Conservation (phyloP, 495 filamentous ascomycete genomes). For the Delitschia confertaspora region DNA sequence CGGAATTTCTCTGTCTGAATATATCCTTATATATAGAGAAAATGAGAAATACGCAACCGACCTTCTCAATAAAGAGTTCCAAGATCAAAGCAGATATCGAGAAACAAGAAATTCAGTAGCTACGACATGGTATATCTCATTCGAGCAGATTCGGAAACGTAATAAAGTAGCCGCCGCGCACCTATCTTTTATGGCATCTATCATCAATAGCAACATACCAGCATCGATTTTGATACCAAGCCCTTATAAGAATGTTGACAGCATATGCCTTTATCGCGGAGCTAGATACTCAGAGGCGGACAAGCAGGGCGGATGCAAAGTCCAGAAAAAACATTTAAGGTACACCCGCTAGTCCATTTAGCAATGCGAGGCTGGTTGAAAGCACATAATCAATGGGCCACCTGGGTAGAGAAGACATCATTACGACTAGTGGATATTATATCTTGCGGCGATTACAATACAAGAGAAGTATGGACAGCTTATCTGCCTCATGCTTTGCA, state of each 20-base stretch:
- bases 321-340: not conserved
- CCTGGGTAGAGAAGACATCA: constrained; percentile 8
- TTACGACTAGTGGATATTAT: not conserved
- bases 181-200: constrained; percentile 3
- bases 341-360: constrained; percentile 14
- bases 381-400: not conserved
- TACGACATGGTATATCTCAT: constrained; percentile 11
- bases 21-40: constrained; percentile 5
- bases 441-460: constrained; percentile 10
- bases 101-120: constrained; percentile 3
- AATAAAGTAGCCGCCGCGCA: constrained; percentile 3
- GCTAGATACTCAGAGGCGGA: not conserved
- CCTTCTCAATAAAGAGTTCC: constrained; percentile 3
- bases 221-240: no score
- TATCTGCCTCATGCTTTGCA: constrained; percentile 1
- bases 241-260: constrained; percentile 10
- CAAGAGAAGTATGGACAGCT: constrained; percentile 1
- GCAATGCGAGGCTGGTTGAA: constrained; percentile 10
- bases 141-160: constrained; percentile 6
- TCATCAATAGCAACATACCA: not conserved
- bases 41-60: constrained; percentile 2
- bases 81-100: constrained; percentile 4
- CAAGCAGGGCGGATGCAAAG: not conserved
- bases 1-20: constrained; percentile 5
- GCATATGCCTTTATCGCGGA: no score